Conservation (phyloP, 768 basidiomycete species). For the Russula olivacea region DNA sequence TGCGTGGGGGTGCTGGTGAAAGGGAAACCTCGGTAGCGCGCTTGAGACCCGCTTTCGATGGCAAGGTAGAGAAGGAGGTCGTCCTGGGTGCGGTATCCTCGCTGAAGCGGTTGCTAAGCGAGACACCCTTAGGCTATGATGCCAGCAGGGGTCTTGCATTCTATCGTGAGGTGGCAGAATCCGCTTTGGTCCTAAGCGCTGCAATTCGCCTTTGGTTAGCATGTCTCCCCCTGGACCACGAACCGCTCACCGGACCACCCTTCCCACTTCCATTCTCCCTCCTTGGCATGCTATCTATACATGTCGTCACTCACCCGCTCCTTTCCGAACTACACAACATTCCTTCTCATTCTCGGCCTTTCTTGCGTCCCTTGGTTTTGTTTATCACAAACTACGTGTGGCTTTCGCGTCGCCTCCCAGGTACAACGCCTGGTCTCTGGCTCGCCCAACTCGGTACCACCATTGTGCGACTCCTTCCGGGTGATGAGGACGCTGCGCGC, state of each 20-base stretch:
- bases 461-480: conserved; percentile 52
- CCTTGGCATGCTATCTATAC: conserved; percentile 49
- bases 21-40: conserved; percentile 35
- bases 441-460: conserved; percentile 59
- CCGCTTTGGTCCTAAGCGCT: conserved; percentile 39
- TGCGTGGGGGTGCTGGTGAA: conserved; percentile 61
- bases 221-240: conserved; percentile 45
- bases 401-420: conserved; percentile 54
- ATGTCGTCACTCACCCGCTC: conserved; percentile 44
- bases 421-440: conserved; percentile 54
- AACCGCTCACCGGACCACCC: conserved; percentile 44
- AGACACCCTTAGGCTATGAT: conserved; percentile 16
- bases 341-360: conserved; percentile 31
- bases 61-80: conserved; percentile 28
- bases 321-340: conserved; percentile 37
- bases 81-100: conserved; percentile 25
- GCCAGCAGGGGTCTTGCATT: conserved; percentile 13
- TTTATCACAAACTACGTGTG: conserved; percentile 51
- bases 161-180: conserved; percentile 32
- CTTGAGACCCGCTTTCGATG: conserved; percentile 40
- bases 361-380: conserved; percentile 49
- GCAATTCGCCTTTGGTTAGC: conserved; percentile 61
- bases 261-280: conserved; percentile 55
- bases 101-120: conserved; percentile 23
- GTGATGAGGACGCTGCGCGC: conserved; percentile 62